phyloP scores from a whole-genome alignment of 2,329 filamentous ascomycete genomes.

The Huntiella savannae region DNA sequence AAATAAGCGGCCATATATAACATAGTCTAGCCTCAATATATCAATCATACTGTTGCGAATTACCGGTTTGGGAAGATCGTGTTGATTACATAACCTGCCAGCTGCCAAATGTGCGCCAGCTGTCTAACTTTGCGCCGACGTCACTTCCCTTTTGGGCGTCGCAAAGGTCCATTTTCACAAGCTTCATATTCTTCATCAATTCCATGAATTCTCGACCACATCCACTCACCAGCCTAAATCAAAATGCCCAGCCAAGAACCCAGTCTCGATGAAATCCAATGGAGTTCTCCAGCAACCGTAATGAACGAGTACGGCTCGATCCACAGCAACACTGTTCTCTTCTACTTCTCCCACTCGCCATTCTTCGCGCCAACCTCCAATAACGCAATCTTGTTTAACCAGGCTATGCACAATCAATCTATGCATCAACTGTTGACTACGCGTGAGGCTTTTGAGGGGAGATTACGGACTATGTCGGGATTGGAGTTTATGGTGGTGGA shows the following conservation, averaged over 20 bases:
- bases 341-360: conserved; percentile 48
- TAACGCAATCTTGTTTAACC: conserved; percentile 42
- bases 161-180: too few species aligned
- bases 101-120: too few species aligned
- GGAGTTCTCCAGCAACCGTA: conserved; percentile 31
- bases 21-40: too few species aligned
- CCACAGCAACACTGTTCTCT: conserved; percentile 45
- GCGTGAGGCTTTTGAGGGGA: conserved; percentile 43
- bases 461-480: conserved; percentile 43
- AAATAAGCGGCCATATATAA: background rate
- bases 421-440: conserved; percentile 40
- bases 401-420: conserved; percentile 40
- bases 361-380: conserved; percentile 52
- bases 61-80: too few species aligned
- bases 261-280: conserved; percentile 48
- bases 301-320: conserved; percentile 35
- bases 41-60: too few species aligned
- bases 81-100: too few species aligned
- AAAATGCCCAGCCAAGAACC: conserved; percentile 29
- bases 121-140: too few species aligned
- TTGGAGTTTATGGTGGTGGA: conserved; percentile 48
- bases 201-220: too few species aligned
- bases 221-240: too few species aligned
- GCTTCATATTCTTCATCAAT: too few species aligned
- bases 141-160: too few species aligned